Conservation (phyloP, 345 rosid genomes). For the Eucalyptus marginata region DNA sequence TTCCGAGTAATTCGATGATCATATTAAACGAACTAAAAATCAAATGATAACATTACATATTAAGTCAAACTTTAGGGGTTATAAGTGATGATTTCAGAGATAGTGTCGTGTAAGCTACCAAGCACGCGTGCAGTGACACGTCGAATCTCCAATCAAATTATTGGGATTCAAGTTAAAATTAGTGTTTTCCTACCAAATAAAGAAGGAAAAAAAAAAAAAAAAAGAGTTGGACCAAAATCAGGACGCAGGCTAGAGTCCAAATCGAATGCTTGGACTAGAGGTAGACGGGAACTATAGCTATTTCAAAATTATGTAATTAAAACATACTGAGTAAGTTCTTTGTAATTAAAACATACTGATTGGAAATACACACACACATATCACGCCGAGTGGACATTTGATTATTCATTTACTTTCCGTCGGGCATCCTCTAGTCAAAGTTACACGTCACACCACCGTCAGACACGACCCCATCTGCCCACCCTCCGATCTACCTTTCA, state of each 20-base stretch:
- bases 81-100: not conserved
- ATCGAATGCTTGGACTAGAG: not conserved
- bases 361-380: not conserved
- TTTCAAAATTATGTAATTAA: too few relatives aligned
- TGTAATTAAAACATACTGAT: not conserved
- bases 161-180: not conserved
- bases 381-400: not conserved
- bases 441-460: too few relatives aligned
- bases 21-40: rapidly evolving
- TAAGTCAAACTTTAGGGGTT: rapidly evolving
- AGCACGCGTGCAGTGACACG: too few relatives aligned
- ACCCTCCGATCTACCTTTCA: too few relatives aligned
- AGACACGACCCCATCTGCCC: too few relatives aligned
- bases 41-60: not conserved
- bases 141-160: not conserved
- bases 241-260: not conserved
- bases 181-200: not conserved
- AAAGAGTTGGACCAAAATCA: not conserved
- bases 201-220: not conserved
- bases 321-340: not conserved
- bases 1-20: rapidly evolving
- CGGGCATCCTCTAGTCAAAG: too few relatives aligned
- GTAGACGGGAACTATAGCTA: too few relatives aligned
- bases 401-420: not conserved
- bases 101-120: too few relatives aligned